Conservation (phyloP, 257 asterid genomes). For the Ilex aquifolium region DNA sequence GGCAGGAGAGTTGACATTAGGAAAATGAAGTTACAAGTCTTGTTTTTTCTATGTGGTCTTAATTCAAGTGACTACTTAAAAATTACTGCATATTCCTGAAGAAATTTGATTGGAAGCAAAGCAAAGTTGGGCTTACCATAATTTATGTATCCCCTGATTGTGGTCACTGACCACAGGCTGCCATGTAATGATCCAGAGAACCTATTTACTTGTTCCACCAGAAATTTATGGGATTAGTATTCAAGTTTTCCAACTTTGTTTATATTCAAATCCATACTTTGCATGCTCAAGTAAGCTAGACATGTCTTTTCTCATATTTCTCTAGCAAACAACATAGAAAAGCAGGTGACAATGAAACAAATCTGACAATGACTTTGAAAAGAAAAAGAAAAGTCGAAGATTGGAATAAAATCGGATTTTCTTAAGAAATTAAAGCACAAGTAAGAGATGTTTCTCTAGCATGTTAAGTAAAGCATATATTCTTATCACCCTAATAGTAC, state of each 20-base stretch:
- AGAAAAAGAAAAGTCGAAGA: slow-evolving; percentile 10
- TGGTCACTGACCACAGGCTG: too few species aligned
- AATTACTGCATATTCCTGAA: not conserved
- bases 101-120: not conserved
- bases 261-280: too few species aligned
- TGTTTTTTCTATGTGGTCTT: not conserved
- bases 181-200: too few species aligned
- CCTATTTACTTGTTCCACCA: too few species aligned
- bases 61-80: not conserved
- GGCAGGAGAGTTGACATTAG: not conserved
- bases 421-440: slow-evolving; percentile 1
- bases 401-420: slow-evolving; percentile 31
- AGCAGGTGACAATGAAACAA: too few species aligned
- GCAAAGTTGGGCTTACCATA: not conserved
- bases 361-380: too few species aligned
- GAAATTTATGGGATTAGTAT: too few species aligned
- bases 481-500: slow-evolving; percentile 9
- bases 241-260: too few species aligned
- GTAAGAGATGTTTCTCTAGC: slow-evolving; percentile 10
- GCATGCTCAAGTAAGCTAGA: too few species aligned
- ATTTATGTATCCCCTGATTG: too few species aligned
- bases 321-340: too few species aligned
- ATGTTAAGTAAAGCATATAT: slow-evolving; percentile 32
- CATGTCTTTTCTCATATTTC: too few species aligned
- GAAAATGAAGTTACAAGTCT: not conserved